Conservation (phyloP, 2,329 filamentous ascomycete genomes). For the Ascosphaera aggregata region DNA sequence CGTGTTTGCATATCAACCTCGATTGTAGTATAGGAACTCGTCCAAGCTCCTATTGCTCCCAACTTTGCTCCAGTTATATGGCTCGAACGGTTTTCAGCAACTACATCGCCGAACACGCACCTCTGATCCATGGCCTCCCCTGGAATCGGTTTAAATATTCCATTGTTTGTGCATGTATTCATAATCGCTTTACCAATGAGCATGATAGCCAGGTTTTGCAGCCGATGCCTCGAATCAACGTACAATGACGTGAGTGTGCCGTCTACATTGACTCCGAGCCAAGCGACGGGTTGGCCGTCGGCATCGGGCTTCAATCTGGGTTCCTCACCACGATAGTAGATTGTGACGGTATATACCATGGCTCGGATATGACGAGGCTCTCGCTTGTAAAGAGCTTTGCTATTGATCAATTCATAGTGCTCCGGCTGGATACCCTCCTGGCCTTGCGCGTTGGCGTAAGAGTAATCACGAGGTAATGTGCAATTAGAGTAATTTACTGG, state of each 20-base stretch:
- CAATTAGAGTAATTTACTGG: slow-evolving; percentile 1
- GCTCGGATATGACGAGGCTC: slow-evolving; percentile 13
- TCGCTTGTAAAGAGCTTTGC: slow-evolving; percentile 17
- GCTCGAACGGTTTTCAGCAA: slow-evolving; percentile 14
- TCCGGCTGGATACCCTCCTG: slow-evolving; percentile 9
- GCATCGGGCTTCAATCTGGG: neutral
- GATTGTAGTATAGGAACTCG: slow-evolving; percentile 16
- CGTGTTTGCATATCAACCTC: slow-evolving; percentile 7
- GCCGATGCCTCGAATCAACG: slow-evolving; percentile 19
- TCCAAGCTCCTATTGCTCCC: slow-evolving; percentile 15
- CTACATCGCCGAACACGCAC: slow-evolving; percentile 19
- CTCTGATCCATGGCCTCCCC: slow-evolving; percentile 4
- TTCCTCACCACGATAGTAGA: slow-evolving; percentile 10
- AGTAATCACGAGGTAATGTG: slow-evolving; percentile 12
- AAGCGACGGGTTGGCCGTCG: slow-evolving; percentile 15
- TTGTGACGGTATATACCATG: slow-evolving; percentile 12
- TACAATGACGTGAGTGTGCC: slow-evolving; percentile 16
- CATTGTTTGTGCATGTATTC: slow-evolving; percentile 8
- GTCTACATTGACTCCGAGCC: slow-evolving; percentile 18
- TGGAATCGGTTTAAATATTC: slow-evolving; percentile 6
- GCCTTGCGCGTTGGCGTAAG: slow-evolving; percentile 10
- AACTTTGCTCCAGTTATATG: slow-evolving; percentile 22
- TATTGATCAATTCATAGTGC: slow-evolving; percentile 16
- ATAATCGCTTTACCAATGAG: slow-evolving; percentile 14
- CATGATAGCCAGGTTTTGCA: slow-evolving; percentile 13